Evolutionary conservation across 352 stramenopile genomes (phyloP).

Genomic region (Phytopythium kandeliae): DNA sequence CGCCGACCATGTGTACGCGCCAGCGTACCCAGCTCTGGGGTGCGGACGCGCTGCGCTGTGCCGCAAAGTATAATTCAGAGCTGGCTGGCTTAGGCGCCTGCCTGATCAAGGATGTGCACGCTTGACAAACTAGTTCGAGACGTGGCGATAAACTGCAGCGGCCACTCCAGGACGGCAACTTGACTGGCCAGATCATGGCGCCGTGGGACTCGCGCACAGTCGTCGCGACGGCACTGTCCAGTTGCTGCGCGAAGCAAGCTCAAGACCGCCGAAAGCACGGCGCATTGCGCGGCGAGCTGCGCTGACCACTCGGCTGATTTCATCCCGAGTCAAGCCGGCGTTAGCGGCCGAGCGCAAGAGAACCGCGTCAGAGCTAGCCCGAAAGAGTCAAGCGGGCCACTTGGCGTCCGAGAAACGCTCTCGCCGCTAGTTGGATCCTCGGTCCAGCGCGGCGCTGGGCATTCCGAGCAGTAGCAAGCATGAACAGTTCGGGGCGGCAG

Average conservation of each 20-base stretch:
- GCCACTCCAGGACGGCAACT: background rate
- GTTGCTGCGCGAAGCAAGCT: background rate
- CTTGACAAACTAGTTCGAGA: background rate
- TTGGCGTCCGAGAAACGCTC: background rate
- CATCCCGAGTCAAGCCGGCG: background rate
- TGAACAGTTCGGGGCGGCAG: background rate
- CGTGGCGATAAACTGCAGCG: too few species aligned
- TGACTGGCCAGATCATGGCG: background rate
- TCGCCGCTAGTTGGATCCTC: background rate
- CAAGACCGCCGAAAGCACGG: background rate
- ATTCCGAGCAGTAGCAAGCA: background rate
- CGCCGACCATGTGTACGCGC: too few species aligned
- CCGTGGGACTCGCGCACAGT: background rate
- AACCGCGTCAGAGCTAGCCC: background rate
- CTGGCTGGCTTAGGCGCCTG: background rate
- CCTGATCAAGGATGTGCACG: background rate
- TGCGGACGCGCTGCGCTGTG: too few species aligned
- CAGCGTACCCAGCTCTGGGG: too few species aligned
- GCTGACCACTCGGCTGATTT: background rate
- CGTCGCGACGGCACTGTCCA: background rate
- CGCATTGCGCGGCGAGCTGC: background rate
- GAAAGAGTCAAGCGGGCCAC: background rate
- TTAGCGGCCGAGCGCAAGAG: background rate
- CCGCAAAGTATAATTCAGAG: background rate
- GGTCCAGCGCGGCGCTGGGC: conserved; percentile 1